Percentiles rank a stretch among this genome's conserved stretches.
Evolutionary conservation across 108 stramenopile genomes (phyloP).

Genomic region (Fragilaria crotonensis): DNA sequence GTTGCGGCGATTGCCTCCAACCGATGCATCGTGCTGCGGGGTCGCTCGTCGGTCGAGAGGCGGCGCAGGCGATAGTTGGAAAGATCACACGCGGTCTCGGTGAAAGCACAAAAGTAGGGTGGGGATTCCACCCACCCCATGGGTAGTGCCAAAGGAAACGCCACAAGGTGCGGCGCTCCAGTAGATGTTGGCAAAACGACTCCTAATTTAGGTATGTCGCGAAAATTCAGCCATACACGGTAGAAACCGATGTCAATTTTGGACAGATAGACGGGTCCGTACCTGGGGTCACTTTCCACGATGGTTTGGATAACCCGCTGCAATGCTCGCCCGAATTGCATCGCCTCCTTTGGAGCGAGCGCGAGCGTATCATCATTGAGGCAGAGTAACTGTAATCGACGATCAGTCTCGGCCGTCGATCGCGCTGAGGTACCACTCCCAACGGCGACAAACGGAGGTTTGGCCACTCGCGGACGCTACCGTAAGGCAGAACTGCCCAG

Average conservation of each 20-base stretch:
- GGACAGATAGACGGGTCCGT: too few relatives aligned
- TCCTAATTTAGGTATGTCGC: conserved; percentile 1
- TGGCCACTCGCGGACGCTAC: conserved; percentile 6
- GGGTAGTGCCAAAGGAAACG: too few relatives aligned
- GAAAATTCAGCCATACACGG: conserved; percentile 1
- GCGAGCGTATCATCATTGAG: conserved; percentile 11
- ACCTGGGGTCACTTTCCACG: conserved; percentile 6
- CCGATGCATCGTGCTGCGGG: too few relatives aligned
- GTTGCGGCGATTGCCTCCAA: too few relatives aligned
- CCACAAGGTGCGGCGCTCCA: conserved; percentile 1
- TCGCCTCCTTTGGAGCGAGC: background rate
- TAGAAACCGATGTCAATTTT: too few relatives aligned
- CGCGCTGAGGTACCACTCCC: conserved; percentile 28
- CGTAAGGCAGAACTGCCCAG: conserved; percentile 27
- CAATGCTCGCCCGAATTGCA: too few relatives aligned
- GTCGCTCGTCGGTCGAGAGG: too few relatives aligned
- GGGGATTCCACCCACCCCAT: too few relatives aligned
- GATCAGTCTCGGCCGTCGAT: conserved; percentile 21
- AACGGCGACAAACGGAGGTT: conserved; percentile 10
- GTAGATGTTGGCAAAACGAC: background rate
- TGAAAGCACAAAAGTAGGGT: too few relatives aligned
- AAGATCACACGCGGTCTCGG: too few relatives aligned
- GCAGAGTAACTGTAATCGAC: conserved; percentile 20
- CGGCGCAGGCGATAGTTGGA: too few relatives aligned
- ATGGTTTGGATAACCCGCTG: background rate